Conservation (phyloP, 2,329 filamentous ascomycete species). For the Xylariales sp. region DNA sequence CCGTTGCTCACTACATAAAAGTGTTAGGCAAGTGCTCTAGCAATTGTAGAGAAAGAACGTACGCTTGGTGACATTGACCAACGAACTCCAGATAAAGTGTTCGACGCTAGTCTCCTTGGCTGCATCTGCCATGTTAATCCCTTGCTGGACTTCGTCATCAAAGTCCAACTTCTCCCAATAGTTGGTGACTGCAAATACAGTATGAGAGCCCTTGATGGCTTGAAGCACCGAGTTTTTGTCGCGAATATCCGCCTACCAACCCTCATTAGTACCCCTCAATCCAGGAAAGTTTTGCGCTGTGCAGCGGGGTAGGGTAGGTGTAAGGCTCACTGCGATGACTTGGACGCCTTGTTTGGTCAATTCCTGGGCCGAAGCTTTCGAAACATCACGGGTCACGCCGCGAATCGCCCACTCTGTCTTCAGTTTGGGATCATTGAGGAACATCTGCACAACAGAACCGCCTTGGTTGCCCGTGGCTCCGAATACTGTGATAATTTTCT, state of each 20-base stretch:
- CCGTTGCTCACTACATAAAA: constrained; percentile 30
- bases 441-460: constrained; percentile 44
- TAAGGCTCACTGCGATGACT: constrained; percentile 34
- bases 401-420: constrained; percentile 45
- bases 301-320: not conserved
- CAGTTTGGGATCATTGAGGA: constrained; percentile 32
- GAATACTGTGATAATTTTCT: constrained; percentile 50
- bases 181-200: constrained; percentile 49
- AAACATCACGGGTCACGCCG: constrained; percentile 48
- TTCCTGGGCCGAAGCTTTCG: constrained; percentile 36
- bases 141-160: constrained; percentile 37
- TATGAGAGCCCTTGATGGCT: constrained; percentile 39
- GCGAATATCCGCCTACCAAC: constrained; percentile 44
- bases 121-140: constrained; percentile 42
- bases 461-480: constrained; percentile 61
- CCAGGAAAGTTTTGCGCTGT: too few relatives aligned
- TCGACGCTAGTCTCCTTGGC: constrained; percentile 37
- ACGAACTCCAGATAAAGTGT: constrained; percentile 40
- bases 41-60: constrained; percentile 11
- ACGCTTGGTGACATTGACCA: constrained; percentile 34
- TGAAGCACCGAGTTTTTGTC: constrained; percentile 36
- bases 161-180: constrained; percentile 40
- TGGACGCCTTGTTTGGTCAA: constrained; percentile 43
- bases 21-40: constrained; percentile 1
- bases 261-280: constrained; percentile 1